A percentile compares a stretch with the other conserved stretches of the same genome.
Conservation (phyloP, 2,329 filamentous ascomycete genomes). For the Ophioceras dolichostomum region DNA sequence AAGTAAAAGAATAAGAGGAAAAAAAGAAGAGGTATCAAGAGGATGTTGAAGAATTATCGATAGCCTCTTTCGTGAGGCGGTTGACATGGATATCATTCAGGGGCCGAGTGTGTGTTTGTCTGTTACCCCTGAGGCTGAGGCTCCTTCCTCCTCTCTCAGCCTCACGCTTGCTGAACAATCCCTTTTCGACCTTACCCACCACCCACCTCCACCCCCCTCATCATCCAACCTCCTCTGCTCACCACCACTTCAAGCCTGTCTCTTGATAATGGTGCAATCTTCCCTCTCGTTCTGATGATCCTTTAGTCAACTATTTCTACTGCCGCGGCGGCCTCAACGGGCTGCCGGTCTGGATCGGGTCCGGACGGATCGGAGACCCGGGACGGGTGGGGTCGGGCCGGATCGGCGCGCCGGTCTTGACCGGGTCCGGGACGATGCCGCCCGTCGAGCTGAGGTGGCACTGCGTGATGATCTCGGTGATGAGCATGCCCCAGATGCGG, state of each 20-base stretch:
- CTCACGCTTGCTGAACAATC: no score
- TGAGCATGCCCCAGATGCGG: conserved; percentile 1
- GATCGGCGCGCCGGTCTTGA: conserved; percentile 7
- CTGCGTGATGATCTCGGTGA: conserved; percentile 1
- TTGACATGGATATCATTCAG: not conserved
- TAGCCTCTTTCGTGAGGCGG: no score
- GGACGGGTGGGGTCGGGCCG: conserved; percentile 12
- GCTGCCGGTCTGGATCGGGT: not conserved
- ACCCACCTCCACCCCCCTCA: not conserved
- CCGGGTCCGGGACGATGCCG: conserved; percentile 13
- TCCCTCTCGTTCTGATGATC: no score
- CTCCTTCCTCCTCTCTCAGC: not conserved
- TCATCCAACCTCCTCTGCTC: not conserved
- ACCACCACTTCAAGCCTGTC: no score
- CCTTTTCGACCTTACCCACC: not conserved
- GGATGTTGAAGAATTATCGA: no score
- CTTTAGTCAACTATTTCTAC: not conserved
- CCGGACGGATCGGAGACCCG: conserved; percentile 4
- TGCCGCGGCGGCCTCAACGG: not conserved
- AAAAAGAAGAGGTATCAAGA: no score
- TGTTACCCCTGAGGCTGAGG: not conserved
- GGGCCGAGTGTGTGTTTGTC: no score
- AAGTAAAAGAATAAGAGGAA: conserved; percentile 5
- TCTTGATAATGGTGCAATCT: no score
- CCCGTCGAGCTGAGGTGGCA: conserved; percentile 1